phyloP scores from a whole-genome alignment of 2,329 filamentous ascomycete genomes.

The Drechslera avenae region DNA sequence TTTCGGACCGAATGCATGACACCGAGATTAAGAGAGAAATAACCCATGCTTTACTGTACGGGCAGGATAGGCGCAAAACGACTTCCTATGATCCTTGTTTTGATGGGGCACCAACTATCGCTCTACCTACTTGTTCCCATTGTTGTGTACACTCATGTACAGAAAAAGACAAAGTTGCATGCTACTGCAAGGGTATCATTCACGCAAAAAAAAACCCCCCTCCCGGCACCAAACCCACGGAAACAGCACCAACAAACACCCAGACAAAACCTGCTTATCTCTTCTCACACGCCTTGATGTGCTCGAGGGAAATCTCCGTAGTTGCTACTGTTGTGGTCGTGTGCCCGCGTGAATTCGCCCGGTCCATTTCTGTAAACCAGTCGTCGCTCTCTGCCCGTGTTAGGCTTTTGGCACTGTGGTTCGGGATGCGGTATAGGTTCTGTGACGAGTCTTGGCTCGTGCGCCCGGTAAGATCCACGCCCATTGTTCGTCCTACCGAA shows the following conservation, averaged over 20 bases:
- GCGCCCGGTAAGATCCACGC: constrained; percentile 18
- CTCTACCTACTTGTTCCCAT: too few relatives aligned
- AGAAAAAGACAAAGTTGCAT: too few relatives aligned
- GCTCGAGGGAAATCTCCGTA: constrained; percentile 9
- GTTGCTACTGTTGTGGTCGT: constrained; percentile 19
- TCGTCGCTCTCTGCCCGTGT: constrained; percentile 19
- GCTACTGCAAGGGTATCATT: too few relatives aligned
- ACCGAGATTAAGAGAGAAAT: too few relatives aligned
- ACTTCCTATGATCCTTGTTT: too few relatives aligned
- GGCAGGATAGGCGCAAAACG: too few relatives aligned
- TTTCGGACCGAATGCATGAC: too few relatives aligned
- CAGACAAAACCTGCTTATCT: not conserved
- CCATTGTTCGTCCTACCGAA: constrained; percentile 18
- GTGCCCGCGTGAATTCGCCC: constrained; percentile 15
- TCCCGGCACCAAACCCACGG: too few relatives aligned
- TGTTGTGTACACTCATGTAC: too few relatives aligned
- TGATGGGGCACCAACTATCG: too few relatives aligned
- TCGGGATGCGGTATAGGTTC: constrained; percentile 22
- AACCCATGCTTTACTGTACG: too few relatives aligned
- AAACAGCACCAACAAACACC: not conserved
- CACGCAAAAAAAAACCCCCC: too few relatives aligned
- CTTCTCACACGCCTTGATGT: constrained; percentile 8
- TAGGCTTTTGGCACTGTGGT: constrained; percentile 1
- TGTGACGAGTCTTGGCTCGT: constrained; percentile 34
- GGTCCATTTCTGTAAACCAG: constrained; percentile 27